phyloP scores from a whole-genome alignment of 495 filamentous ascomycete genomes.

The Penicillium canariense region DNA sequence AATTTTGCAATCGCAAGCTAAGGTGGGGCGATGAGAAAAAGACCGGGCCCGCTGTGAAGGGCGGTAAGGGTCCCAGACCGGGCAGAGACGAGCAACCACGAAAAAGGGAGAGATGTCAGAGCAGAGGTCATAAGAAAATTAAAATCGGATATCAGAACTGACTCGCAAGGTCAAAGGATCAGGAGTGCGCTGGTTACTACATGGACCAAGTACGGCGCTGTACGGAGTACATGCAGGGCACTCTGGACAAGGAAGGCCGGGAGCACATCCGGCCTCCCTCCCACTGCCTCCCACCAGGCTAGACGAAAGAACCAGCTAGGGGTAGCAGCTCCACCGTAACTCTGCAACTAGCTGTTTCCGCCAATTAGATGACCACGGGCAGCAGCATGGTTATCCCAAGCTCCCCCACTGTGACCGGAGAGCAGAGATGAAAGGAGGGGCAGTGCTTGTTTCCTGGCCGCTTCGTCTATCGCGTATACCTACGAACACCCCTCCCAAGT shows the following conservation, averaged over 20 bases:
- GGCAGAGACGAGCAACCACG: background rate
- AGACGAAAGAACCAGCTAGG: background rate
- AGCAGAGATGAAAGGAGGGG: background rate
- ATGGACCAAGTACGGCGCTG: too few species aligned
- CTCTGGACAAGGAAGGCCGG: too few species aligned
- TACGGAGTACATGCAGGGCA: too few species aligned
- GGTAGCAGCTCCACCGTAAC: background rate
- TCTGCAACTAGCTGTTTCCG: background rate
- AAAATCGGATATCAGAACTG: too few species aligned
- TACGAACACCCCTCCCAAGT: background rate
- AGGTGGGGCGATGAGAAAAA: constrained; percentile 35
- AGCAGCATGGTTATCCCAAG: background rate
- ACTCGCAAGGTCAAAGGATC: too few species aligned
- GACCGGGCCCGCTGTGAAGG: constrained; percentile 12
- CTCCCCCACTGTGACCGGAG: background rate
- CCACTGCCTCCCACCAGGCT: too few species aligned
- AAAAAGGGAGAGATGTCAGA: too few species aligned
- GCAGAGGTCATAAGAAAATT: too few species aligned
- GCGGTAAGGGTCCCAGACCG: constrained; percentile 11
- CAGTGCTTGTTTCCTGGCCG: background rate
- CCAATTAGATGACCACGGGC: background rate
- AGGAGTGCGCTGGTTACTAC: too few species aligned
- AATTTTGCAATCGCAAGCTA: constrained; percentile 35
- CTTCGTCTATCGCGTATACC: background rate
- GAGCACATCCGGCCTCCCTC: too few species aligned